Base-by-base conservation (phyloP, 192 early-diverging fungal genomes). In the Entomortierella beljakovae region DNA sequence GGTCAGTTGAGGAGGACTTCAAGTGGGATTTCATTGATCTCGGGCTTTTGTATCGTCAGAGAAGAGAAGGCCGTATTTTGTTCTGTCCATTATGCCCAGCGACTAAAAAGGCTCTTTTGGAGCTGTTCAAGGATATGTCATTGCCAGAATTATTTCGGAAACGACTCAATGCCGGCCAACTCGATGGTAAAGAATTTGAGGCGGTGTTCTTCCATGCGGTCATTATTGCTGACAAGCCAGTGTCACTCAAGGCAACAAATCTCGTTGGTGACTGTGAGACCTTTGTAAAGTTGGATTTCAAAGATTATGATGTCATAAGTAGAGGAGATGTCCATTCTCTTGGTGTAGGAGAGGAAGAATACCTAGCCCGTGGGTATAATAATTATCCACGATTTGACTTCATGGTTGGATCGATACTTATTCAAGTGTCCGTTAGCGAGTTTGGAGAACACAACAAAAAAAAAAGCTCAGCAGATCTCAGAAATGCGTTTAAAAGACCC, bases 331-430 rank as follows among this genome's bases (percentile, higher is more conserved):
- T 50, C n/a, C n/a, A n/a, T 65, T 70, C 73, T 38, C 72, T 77
- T 46, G 72, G 73, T 53, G n/a, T 43, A 29, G 72, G 61, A 33
- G 10, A 52, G 7, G 64, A 62, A 23, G 49, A 43, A 22, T 52
- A 68, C 57, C 49, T 82, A 53, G 43, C 46, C 35, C 69, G 64
- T 25, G 57, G 64, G 59, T 77, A 57, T 35, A n/a, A 57, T 40
- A 42, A 48, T 40, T 79, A 77, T 62, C 69, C 69, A 58, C 70
- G 57, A 29, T 82, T 82, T 72, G 70, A 68, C 54, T 77, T 58
- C 61, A 64, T 79, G 16, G 59, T 72, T 49, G 63, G 81, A 62
- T 58, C 63, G 40, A 46, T 71, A 59, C 59, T 77, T 58, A 71
- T 77, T 55, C 73, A 79, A 23, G 58, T 52, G 49, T 82, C 74